Conservation (phyloP, 176 grass and related monocot species). For the Aegilops sharonensis region DNA sequence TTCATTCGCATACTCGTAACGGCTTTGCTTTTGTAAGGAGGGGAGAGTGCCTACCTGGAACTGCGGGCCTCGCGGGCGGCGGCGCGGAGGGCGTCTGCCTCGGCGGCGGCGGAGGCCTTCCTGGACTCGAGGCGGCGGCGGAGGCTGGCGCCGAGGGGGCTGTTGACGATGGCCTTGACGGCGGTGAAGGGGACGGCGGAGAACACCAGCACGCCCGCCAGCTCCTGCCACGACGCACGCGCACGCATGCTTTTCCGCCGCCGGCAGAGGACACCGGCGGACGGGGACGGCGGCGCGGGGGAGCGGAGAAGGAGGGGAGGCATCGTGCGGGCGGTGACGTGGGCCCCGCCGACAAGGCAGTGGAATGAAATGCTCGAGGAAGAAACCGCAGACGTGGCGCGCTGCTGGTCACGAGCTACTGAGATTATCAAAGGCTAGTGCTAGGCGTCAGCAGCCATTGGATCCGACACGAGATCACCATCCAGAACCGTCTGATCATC, state of each 20-base stretch:
- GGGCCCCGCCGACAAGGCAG: background rate
- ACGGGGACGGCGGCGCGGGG: background rate
- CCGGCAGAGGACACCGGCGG: background rate
- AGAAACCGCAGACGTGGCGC: background rate
- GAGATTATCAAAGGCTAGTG: background rate
- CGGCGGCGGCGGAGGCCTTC: slow-evolving; percentile 59
- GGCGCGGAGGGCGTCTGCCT: slow-evolving; percentile 43
- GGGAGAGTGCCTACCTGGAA: slow-evolving; percentile 30
- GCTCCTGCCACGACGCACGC: slow-evolving; percentile 70
- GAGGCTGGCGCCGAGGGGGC: slow-evolving; percentile 70
- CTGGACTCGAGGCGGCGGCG: slow-evolving; percentile 52
- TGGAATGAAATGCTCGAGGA: background rate
- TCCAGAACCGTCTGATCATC: background rate
- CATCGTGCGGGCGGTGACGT: background rate
- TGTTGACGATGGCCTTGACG: slow-evolving; percentile 84
- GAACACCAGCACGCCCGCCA: slow-evolving; percentile 83
- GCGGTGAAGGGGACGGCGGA: slow-evolving; percentile 87
- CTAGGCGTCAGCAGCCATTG: background rate
- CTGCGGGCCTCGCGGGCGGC: slow-evolving; percentile 50
- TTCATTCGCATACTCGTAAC: background rate
- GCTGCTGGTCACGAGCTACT: background rate
- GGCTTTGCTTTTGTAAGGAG: background rate
- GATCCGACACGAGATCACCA: background rate
- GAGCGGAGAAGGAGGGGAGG: background rate
- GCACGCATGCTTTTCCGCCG: background rate